Evolutionary conservation across 2,329 filamentous ascomycete species (phyloP).

Genomic region (Ophiostoma novo-ulmi): DNA sequence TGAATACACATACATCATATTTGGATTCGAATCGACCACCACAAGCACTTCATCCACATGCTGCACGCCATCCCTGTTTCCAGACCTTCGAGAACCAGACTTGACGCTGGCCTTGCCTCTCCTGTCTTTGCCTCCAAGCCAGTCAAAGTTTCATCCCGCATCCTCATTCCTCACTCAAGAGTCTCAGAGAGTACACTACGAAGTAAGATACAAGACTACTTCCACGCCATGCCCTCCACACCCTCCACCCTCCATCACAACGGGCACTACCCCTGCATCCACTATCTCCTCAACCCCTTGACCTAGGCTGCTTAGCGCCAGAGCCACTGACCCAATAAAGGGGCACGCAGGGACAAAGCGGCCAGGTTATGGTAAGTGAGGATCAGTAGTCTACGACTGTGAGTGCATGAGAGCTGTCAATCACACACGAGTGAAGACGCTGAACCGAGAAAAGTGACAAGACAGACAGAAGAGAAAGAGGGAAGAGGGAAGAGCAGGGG

Average conservation of each 20-base stretch:
- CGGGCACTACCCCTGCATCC: conserved; percentile 25
- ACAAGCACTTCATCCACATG: neutral
- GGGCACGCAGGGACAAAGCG: conserved; percentile 21
- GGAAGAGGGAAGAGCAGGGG: neutral
- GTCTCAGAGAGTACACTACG: neutral
- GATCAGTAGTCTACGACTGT: neutral
- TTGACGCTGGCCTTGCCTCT: neutral
- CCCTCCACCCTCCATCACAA: conserved; percentile 17
- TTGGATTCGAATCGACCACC: neutral
- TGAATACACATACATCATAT: too few species aligned
- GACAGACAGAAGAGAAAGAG: neutral
- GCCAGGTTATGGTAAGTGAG: neutral
- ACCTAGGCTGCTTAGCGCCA: conserved; percentile 23
- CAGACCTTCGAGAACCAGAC: conserved; percentile 9
- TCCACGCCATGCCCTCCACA: neutral
- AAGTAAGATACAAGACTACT: neutral
- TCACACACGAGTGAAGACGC: neutral
- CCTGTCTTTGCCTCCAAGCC: conserved; percentile 8
- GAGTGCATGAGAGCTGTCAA: neutral
- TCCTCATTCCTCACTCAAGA: neutral
- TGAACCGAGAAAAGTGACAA: neutral
- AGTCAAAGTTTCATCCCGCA: conserved; percentile 2
- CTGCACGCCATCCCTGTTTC: neutral
- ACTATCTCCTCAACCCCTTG: conserved; percentile 23
- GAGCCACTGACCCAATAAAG: conserved; percentile 22